Base-by-base conservation (phyloP, 1,284 basidiomycete genomes). In the Hemileia vastatrix region DNA sequence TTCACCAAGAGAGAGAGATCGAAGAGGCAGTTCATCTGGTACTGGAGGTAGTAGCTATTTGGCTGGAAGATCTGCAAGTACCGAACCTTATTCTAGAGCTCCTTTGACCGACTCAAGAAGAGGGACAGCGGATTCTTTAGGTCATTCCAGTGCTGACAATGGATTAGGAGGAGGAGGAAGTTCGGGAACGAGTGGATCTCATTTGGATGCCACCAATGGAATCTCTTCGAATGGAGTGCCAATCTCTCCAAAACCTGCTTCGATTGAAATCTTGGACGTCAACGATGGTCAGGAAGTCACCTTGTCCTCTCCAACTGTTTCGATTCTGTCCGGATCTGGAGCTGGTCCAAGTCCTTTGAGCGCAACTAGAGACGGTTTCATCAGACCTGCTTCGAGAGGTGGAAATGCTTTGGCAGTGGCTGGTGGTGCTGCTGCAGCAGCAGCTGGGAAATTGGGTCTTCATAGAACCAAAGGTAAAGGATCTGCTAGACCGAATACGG, bases 361-460 rank as follows among this genome's bases (percentile, higher is more conserved):
- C 15, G 11, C 36, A 11, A 11, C 36, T 40, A 27, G 27, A 27
- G 27, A 27, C 65, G 61, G 32, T 66, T 5, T 63, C 57, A n/a
- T 63, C 3, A 64, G 67, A 9, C 67, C 66, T 4, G 51, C 64
- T 4, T 67, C 67, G 6, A 47, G 68, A 23, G 67, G 67, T 13
- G 68, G 67, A 2, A 11, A 9, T 9, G 61, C 66, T 32, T 54
- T 70, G 32, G 68, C 67, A n/a, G 69, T 67, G 3, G 69, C 67
- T 8, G 67, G 67, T 13, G 69, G 66, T 9, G 70, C 70, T 24
- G 70, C 70, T 9, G 70, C 63, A 8, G 65, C 70, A 8, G 70
- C 70, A 0, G 70, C 70, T 2, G 68, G 70, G 23, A 71, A 70
- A 61, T 66, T 72, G 4, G 67, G 68, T 40, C 64, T 72, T 1